Evolutionary conservation across 495 filamentous ascomycete species (phyloP).

Genomic region (Letharia columbiana): DNA sequence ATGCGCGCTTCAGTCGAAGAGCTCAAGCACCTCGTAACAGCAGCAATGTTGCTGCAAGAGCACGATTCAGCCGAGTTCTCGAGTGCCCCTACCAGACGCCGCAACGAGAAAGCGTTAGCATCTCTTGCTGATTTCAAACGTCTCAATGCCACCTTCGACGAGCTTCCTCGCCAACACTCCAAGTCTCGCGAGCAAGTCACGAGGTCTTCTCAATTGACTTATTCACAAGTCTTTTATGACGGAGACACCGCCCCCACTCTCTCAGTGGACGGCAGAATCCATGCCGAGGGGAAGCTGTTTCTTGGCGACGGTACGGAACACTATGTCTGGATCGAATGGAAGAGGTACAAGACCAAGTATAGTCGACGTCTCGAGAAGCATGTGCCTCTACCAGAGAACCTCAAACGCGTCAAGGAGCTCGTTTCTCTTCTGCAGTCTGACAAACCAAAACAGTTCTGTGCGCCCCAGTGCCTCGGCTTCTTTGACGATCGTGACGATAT

Average conservation of each 20-base stretch:
- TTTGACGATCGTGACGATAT: slow-evolving; percentile 27
- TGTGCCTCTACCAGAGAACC: slow-evolving; percentile 6
- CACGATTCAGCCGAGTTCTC: not conserved
- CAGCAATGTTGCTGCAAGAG: slow-evolving; percentile 10
- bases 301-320: slow-evolving; percentile 3
- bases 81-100: slow-evolving; percentile 2
- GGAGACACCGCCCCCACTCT: not conserved
- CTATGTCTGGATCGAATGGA: slow-evolving; percentile 22
- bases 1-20: slow-evolving; percentile 7
- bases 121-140: slow-evolving; percentile 12
- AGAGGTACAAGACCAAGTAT: slow-evolving; percentile 8
- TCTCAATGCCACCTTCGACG: slow-evolving; percentile 10
- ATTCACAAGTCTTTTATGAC: slow-evolving; percentile 1
- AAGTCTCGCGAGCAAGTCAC: too few species aligned
- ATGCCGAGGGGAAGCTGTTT: slow-evolving; percentile 6
- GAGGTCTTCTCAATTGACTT: not conserved
- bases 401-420: slow-evolving; percentile 15
- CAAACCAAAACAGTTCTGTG: slow-evolving; percentile 28
- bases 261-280: not conserved
- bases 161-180: not conserved
- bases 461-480: slow-evolving; percentile 32
- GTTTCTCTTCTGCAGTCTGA: slow-evolving; percentile 18
- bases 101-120: slow-evolving; percentile 7
- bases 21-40: slow-evolving; percentile 8
- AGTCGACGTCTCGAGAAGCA: not conserved